Evolutionary conservation across 192 early-diverging fungal species (phyloP), one percentile per base, ranked within the genome.

Genomic region (Coemansia sp.): DNA sequence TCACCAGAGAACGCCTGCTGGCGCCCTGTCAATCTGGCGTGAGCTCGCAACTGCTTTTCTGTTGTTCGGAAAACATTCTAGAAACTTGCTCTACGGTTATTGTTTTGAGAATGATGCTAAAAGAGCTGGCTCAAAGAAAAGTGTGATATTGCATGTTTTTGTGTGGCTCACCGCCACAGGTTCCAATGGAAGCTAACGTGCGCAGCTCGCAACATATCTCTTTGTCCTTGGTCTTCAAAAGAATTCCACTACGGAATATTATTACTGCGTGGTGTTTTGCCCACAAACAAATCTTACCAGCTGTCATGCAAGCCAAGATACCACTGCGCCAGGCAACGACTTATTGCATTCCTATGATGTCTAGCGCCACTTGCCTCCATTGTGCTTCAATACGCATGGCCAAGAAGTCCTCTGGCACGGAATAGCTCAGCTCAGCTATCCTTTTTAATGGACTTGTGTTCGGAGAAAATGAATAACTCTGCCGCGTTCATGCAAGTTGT

Each of bases 211-310:
- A 60, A 26, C 18, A 41, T n/a, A 9, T 5, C 2, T 12, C 56
- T 57, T 57, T 57, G 56, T 57, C n/a, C 56, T 57, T 34, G 30
- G n/a, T 23, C 5, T 57, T 24, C 2, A 44, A 44, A 38, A 27
- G 58, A 60, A 60, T 60, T 60, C 58, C 22, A 49, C 47, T 7
- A 30, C n/a, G n/a, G 58, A 60, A 60, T 60, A 30, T 60, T 60
- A 57, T 57, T 57, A 57, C 56, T 57, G 56, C 56, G 32, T 34
- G 56, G 56, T 14, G 16, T 44, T 3, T 32, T 41, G 32, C 1
- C 12, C 14, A 57, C 56, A 57, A 32, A 57, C 24, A 56, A 27
- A 56, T n/a, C 18, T 21, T 21, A 32, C 54, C 27, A 56, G 54
- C 16, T 28, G 32, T 28, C 12, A 4, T 44, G 38, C 38, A 44